These are phyloP conservation scores for Nitzschia putrida DNA, from an alignment of 108 stramenopile genomes.

Conservation along the genomic window DNA sequence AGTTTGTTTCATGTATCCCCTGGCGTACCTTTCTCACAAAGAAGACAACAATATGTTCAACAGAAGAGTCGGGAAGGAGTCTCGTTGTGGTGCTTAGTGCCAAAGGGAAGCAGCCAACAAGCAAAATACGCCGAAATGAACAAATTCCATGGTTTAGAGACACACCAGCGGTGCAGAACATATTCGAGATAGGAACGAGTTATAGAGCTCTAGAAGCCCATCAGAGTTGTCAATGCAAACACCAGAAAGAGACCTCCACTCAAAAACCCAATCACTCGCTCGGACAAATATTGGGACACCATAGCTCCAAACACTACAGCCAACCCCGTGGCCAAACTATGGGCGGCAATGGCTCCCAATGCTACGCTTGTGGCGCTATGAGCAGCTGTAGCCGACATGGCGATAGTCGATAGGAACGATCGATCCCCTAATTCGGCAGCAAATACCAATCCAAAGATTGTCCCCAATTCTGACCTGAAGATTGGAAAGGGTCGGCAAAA, in stretches of 20 bases:
- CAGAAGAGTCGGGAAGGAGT: no score
- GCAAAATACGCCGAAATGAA: no score
- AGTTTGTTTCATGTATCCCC: no score
- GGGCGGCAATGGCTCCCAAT: constrained; percentile 92
- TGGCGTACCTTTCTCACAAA: no score
- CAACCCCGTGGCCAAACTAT: constrained; percentile 88
- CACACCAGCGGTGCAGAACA: no score
- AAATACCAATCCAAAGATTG: constrained; percentile 88
- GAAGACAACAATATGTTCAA: no score
- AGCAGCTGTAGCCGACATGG: constrained; percentile 82
- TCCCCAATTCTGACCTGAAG: constrained; percentile 35
- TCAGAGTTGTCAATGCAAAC: constrained; percentile 87
- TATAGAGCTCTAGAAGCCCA: constrained; percentile 82
- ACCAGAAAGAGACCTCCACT: constrained; percentile 91
- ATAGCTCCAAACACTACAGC: constrained; percentile 84
- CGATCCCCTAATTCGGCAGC: constrained; percentile 95
- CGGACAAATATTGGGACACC: constrained; percentile 88
- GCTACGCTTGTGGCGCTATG: constrained; percentile 95
- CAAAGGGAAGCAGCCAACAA: no score
- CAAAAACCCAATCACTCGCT: constrained; percentile 88
- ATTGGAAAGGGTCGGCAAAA: constrained; percentile 2
- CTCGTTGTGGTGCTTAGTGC: no score
- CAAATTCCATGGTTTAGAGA: no score
- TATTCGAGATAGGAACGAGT: no score
- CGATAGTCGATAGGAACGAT: constrained; percentile 97